Evolutionary conservation across 2,329 filamentous ascomycete genomes (phyloP).

Genomic region (Leptodontidium sp.): DNA sequence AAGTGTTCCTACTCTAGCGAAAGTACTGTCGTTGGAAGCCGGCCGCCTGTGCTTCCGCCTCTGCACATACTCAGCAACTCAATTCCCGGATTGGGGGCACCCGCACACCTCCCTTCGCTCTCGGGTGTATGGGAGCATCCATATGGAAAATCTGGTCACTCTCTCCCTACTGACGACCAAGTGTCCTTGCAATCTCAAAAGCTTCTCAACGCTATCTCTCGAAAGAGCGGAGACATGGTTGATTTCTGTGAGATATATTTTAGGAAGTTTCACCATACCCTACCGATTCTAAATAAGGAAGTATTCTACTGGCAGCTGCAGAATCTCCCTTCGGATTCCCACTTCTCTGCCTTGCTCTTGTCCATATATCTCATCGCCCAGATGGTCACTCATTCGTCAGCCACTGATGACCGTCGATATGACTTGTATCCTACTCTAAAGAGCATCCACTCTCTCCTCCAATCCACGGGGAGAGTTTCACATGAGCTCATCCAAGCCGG

Average conservation of each 20-base stretch:
- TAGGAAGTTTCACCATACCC: constrained; percentile 20
- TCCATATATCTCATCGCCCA: constrained; percentile 29
- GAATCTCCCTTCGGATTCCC: constrained; percentile 20
- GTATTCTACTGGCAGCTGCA: constrained; percentile 28
- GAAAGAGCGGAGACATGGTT: constrained; percentile 22
- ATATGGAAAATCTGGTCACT: neutral
- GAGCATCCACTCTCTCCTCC: constrained; percentile 26
- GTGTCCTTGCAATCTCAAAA: constrained; percentile 24
- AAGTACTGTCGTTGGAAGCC: neutral
- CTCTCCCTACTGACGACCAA: constrained; percentile 22
- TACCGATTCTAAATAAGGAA: constrained; percentile 32
- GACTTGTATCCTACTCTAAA: constrained; percentile 34
- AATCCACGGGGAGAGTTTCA: constrained; percentile 24
- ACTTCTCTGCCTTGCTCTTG: constrained; percentile 31
- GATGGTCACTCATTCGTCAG: constrained; percentile 8
- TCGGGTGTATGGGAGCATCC: neutral
- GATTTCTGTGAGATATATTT: constrained; percentile 29
- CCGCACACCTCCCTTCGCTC: neutral
- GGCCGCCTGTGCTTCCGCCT: neutral
- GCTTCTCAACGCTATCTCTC: constrained; percentile 26
- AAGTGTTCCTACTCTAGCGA: constrained; percentile 31
- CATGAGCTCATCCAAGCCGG: constrained; percentile 33
- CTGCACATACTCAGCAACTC: neutral
- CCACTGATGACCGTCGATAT: neutral
- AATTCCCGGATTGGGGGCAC: neutral